Conservation (phyloP, 805 yeast genomes). For the Cyberlindnera veronae region DNA sequence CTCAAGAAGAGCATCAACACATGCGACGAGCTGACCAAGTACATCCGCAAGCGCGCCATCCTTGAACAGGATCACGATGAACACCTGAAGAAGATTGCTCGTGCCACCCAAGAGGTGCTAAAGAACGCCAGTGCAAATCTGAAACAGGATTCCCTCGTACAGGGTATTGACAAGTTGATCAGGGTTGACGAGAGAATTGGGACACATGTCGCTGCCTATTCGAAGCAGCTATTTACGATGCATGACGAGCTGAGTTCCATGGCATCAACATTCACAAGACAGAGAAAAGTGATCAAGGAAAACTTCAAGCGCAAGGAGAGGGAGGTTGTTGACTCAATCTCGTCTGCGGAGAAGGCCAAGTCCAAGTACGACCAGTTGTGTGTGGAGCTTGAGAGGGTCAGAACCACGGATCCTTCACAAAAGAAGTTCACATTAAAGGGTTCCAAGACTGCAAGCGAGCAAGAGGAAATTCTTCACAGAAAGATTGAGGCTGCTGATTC, state of each 20-base stretch:
- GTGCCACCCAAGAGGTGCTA: conserved; percentile 47
- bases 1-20: conserved; percentile 77
- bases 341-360: conserved; percentile 85
- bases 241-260: conserved; percentile 78
- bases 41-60: conserved; percentile 70
- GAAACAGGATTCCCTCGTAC: conserved; percentile 63
- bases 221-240: conserved; percentile 78
- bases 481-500: conserved; percentile 83
- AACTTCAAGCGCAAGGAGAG: conserved; percentile 79
- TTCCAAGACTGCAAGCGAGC: conserved; percentile 70
- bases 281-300: conserved; percentile 77
- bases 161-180: conserved; percentile 63
- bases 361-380: conserved; percentile 72
- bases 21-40: conserved; percentile 81
- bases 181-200: conserved; percentile 74
- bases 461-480: conserved; percentile 82
- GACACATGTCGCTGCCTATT: conserved; percentile 71
- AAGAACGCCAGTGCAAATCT: conserved; percentile 38
- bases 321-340: conserved; percentile 78
- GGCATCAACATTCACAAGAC: conserved; percentile 61
- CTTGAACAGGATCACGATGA: conserved; percentile 75
- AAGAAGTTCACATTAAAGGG: conserved; percentile 80
- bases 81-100: conserved; percentile 69
- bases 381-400: conserved; percentile 79
- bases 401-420: conserved; percentile 77